Conservation (phyloP, 208 protist genomes). For the Leishmania amazonensis region DNA sequence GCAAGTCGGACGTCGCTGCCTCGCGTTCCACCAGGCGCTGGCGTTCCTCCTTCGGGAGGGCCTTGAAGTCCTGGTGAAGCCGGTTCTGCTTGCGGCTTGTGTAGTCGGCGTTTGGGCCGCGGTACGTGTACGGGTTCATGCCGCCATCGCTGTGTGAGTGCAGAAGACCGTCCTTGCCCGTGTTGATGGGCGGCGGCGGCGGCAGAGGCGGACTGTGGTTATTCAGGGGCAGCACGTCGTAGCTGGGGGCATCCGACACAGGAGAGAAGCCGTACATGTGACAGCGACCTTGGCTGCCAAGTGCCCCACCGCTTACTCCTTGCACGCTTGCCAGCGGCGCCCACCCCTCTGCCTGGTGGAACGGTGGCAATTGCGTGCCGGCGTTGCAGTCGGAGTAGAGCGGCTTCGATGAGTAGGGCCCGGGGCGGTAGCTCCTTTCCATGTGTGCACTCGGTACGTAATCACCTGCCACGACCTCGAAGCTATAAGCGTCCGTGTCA, state of each 20-base stretch:
- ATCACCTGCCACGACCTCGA: conserved; percentile 27
- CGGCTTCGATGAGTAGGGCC: conserved; percentile 20
- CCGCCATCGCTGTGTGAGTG: background rate
- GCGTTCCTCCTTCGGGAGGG: conserved; percentile 60
- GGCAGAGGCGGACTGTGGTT: conserved; percentile 9
- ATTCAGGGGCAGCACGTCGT: conserved; percentile 6
- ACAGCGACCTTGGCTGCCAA: background rate
- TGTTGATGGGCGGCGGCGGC: background rate
- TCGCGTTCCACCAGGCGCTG: conserved; percentile 45
- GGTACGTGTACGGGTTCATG: conserved; percentile 38
- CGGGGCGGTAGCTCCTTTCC: background rate
- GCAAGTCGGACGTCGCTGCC: conserved; percentile 48
- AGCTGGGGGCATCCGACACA: conserved; percentile 12
- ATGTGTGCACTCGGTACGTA: conserved; percentile 14
- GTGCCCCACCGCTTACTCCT: background rate
- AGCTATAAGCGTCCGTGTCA: conserved; percentile 6
- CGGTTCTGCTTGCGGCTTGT: conserved; percentile 31
- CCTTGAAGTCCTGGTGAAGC: conserved; percentile 72
- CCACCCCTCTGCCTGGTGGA: conserved; percentile 17
- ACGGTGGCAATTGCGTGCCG: background rate
- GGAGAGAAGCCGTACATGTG: conserved; percentile 8
- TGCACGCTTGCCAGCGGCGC: background rate
- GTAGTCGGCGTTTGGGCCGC: conserved; percentile 34
- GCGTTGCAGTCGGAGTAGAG: background rate
- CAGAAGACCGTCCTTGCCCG: conserved; percentile 1